Evolutionary conservation across 2,329 filamentous ascomycete genomes (phyloP).

Genomic region (Aureobasidium leucospermi): DNA sequence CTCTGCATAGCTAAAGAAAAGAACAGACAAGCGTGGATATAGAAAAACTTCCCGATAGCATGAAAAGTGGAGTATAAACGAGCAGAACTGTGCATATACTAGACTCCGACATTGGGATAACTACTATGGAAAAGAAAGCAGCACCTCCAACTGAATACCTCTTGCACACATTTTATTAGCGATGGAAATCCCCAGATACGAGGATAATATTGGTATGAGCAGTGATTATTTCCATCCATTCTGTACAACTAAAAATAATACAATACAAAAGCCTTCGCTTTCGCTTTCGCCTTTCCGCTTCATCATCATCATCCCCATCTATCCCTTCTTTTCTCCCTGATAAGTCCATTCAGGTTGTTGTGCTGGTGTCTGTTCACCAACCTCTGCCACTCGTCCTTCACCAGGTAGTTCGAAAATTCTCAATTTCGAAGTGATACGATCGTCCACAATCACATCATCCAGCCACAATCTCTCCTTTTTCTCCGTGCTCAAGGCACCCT

Average conservation of each 20-base stretch:
- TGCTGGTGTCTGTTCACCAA: background rate
- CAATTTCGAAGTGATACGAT: conserved; percentile 72
- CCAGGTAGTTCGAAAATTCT: conserved; percentile 61
- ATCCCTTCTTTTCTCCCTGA: background rate
- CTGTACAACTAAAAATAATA: background rate
- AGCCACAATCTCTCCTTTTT: conserved; percentile 53
- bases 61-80: too few relatives aligned
- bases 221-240: background rate
- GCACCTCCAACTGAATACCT: too few relatives aligned
- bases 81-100: too few relatives aligned
- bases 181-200: background rate
- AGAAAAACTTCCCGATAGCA: too few relatives aligned
- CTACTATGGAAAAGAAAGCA: too few relatives aligned
- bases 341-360: background rate
- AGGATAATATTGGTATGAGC: background rate
- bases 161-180: too few relatives aligned
- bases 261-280: background rate
- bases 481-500: conserved; percentile 25
- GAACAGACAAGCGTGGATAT: too few relatives aligned
- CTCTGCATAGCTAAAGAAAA: too few relatives aligned
- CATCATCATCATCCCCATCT: background rate
- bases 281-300: background rate
- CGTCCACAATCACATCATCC: conserved; percentile 66
- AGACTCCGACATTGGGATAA: too few relatives aligned
- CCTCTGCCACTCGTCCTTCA: background rate